Evolutionary conservation across 2,329 filamentous ascomycete genomes (phyloP).

Genomic region (Cadophora gregata): DNA sequence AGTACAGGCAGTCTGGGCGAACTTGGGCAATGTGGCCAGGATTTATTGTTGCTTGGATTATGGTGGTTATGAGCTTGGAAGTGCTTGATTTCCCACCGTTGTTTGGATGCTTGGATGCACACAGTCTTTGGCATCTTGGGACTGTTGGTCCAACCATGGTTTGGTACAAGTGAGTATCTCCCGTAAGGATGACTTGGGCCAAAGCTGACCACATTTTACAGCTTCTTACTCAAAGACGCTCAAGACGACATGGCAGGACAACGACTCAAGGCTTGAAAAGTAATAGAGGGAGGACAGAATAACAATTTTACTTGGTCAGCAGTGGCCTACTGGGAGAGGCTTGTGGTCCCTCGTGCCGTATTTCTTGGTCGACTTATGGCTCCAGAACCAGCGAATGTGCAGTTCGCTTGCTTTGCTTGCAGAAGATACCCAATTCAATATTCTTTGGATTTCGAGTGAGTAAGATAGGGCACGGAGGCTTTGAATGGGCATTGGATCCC

Average conservation of each 20-base stretch:
- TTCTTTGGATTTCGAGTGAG: background rate
- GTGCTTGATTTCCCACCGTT: constrained; percentile 91
- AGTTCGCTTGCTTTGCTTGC: background rate
- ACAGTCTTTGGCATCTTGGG: constrained; percentile 94
- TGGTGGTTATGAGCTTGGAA: constrained; percentile 94
- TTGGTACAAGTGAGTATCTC: constrained; percentile 86
- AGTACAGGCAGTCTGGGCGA: constrained; percentile 74
- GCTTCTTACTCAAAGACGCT: constrained; percentile 86
- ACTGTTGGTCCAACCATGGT: constrained; percentile 87
- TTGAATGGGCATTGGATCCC: no score
- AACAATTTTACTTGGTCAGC: background rate
- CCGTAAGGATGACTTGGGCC: background rate
- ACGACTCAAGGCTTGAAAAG: constrained; percentile 69
- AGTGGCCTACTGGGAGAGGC: background rate
- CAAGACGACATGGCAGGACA: constrained; percentile 79
- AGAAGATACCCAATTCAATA: constrained; percentile 1
- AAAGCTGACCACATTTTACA: constrained; percentile 46
- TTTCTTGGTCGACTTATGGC: background rate
- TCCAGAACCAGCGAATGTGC: background rate
- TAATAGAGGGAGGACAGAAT: background rate
- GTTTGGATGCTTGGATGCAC: constrained; percentile 84
- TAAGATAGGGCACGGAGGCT: no score
- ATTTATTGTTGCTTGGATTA: constrained; percentile 88
- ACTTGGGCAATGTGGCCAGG: constrained; percentile 90
- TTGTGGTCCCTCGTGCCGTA: background rate